Evolutionary conservation across 2,329 filamentous ascomycete genomes (phyloP).

Genomic region (Fusarium anthophilum): DNA sequence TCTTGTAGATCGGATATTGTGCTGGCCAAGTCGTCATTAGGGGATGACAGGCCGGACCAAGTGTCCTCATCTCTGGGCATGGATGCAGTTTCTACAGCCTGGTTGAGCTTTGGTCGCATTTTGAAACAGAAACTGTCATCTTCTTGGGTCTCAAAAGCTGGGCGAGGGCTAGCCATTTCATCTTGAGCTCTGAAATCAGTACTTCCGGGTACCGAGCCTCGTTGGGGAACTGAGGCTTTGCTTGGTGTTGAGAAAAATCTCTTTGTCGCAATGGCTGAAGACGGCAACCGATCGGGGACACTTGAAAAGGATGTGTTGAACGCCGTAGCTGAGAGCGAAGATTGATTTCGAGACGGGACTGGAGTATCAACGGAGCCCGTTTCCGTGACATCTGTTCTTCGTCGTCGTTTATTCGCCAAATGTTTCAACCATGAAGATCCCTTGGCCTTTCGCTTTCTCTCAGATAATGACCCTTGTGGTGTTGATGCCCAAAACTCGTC

Average conservation of each 20-base stretch:
- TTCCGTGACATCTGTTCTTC: constrained; percentile 33
- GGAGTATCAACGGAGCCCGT: constrained; percentile 35
- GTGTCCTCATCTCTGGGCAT: constrained; percentile 1
- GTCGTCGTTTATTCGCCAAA: constrained; percentile 47
- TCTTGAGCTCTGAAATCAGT: not conserved
- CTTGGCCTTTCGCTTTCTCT: constrained; percentile 40
- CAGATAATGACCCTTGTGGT: constrained; percentile 19
- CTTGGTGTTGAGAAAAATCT: constrained; percentile 6
- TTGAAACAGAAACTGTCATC: constrained; percentile 49
- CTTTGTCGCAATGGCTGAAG: constrained; percentile 4
- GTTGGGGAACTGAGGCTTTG: not conserved
- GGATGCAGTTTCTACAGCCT: not conserved
- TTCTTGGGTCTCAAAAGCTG: constrained; percentile 43
- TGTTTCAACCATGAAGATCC: constrained; percentile 48
- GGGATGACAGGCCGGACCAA: constrained; percentile 35
- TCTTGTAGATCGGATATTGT: not conserved
- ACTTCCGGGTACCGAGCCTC: not conserved
- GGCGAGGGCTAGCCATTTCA: not conserved
- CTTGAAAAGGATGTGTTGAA: constrained; percentile 34
- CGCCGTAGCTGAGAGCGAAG: not conserved
- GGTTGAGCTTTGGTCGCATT: constrained; percentile 20
- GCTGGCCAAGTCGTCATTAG: not conserved
- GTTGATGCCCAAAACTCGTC: constrained; percentile 38
- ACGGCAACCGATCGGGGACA: constrained; percentile 27
- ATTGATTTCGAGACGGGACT: constrained; percentile 14